A percentile compares a stretch with the other conserved stretches of the same genome.
Conservation (phyloP, 805 yeast species). For the Priceomyces melissophilus region DNA sequence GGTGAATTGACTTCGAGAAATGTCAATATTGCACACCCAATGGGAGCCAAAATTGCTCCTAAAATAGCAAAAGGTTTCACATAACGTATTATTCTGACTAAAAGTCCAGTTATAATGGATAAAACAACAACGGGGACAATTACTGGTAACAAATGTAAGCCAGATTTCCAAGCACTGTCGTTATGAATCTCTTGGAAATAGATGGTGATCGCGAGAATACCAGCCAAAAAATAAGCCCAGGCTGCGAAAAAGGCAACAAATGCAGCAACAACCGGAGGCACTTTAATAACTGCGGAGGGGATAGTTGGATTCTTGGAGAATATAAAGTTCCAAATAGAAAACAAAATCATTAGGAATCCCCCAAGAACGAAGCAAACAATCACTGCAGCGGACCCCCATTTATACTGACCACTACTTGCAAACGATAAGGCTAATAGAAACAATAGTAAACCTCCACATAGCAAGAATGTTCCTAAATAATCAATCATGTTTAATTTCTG, state of each 20-base stretch:
- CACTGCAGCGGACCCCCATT: slow-evolving; percentile 55
- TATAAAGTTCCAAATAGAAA: slow-evolving; percentile 39
- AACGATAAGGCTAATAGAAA: slow-evolving; percentile 48
- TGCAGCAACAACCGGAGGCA: slow-evolving; percentile 36
- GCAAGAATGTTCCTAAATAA: slow-evolving; percentile 36
- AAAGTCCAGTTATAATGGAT: slow-evolving; percentile 35
- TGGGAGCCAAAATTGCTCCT: slow-evolving; percentile 32
- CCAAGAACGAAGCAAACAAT: slow-evolving; percentile 48
- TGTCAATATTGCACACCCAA: slow-evolving; percentile 44
- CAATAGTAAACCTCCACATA: slow-evolving; percentile 41
- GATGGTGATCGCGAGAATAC: slow-evolving; percentile 20
- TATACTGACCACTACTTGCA: slow-evolving; percentile 42
- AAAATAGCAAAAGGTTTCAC: slow-evolving; percentile 40
- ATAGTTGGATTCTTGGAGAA: slow-evolving; percentile 45
- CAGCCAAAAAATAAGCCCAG: slow-evolving; percentile 37
- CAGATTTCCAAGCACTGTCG: slow-evolving; percentile 42
- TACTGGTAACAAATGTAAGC: slow-evolving; percentile 42
- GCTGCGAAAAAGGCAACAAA: slow-evolving; percentile 29
- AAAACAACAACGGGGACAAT: slow-evolving; percentile 37
- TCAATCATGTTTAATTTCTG: slow-evolving; percentile 44
- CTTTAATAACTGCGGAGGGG: slow-evolving; percentile 39
- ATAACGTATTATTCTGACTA: slow-evolving; percentile 33
- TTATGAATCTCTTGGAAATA: slow-evolving; percentile 50
- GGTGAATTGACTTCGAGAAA: slow-evolving; percentile 40
- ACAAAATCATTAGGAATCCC: slow-evolving; percentile 25